phyloP scores from a whole-genome alignment of 1,139 yeast species.

The Debaryomycetaceae sp. region DNA sequence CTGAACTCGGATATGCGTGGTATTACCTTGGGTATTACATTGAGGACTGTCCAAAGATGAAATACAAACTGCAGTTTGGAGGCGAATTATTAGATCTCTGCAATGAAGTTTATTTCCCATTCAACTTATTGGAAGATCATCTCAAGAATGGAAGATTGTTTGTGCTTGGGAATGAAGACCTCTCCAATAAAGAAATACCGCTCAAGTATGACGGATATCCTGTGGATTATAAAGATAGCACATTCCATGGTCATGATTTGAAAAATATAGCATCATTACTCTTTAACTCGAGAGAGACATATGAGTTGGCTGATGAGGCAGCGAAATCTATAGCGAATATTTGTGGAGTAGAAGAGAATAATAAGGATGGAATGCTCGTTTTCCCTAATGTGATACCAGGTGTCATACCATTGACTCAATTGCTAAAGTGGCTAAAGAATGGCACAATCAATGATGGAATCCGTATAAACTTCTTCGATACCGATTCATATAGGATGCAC shows the following conservation, averaged over 20 bases:
- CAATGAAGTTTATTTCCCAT: constrained; percentile 42
- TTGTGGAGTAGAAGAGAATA: constrained; percentile 12
- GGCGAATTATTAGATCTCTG: constrained; percentile 63
- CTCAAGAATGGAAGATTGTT: constrained; percentile 43
- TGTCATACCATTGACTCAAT: constrained; percentile 45
- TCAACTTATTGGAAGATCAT: constrained; percentile 29
- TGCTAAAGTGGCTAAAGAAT: constrained; percentile 24
- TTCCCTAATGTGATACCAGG: constrained; percentile 53
- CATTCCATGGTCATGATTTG: constrained; percentile 8
- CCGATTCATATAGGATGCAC: constrained; percentile 9
- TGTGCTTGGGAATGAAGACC: constrained; percentile 20
- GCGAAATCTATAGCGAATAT: constrained; percentile 14
- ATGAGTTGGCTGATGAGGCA: constrained; percentile 20
- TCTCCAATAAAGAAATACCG: not conserved
- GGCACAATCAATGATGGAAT: constrained; percentile 15
- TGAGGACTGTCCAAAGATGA: constrained; percentile 78
- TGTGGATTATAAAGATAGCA: constrained; percentile 12
- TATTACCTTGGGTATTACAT: constrained; percentile 79
- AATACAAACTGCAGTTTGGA: constrained; percentile 74
- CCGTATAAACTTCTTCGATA: constrained; percentile 13
- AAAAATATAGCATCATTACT: constrained; percentile 33
- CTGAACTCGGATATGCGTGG: constrained; percentile 39
- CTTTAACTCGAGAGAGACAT: constrained; percentile 27
- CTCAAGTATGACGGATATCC: constrained; percentile 16
- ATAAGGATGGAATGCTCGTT: not conserved